phyloP scores from a whole-genome alignment of 1,284 basidiomycete species.

The Moesziomyces globuligerus region DNA sequence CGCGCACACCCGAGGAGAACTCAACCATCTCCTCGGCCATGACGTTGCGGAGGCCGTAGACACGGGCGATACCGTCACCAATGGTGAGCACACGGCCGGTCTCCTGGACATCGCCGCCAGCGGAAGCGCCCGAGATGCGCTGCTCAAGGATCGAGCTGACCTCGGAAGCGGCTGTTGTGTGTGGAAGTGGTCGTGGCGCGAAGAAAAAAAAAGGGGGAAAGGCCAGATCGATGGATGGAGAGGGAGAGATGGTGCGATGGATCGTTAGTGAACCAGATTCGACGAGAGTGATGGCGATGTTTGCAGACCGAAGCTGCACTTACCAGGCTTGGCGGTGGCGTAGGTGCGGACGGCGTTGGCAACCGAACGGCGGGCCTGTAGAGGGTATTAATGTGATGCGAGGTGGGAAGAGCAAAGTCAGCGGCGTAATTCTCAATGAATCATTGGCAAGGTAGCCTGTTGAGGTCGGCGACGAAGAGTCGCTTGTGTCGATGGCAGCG shows the following conservation, averaged over 20 bases:
- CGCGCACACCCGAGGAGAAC: constrained; percentile 92
- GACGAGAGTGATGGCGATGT: no score
- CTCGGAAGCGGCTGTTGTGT: constrained; percentile 86
- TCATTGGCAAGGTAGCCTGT: no score
- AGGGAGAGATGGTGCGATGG: neutral
- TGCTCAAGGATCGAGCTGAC: constrained; percentile 98
- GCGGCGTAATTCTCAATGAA: no score
- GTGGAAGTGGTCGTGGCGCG: constrained; percentile 81
- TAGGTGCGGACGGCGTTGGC: constrained; percentile 73
- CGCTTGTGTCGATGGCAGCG: no score
- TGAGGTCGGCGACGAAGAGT: no score
- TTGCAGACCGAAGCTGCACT: constrained; percentile 60
- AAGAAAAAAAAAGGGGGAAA: constrained; percentile 5
- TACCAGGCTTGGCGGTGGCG: constrained; percentile 97
- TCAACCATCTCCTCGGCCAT: constrained; percentile 99
- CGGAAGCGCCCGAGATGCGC: constrained; percentile 90
- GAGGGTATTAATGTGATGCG: no score
- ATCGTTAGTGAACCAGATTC: neutral
- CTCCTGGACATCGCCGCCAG: constrained; percentile 95
- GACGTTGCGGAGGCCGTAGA: constrained; percentile 85
- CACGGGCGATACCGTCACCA: constrained; percentile 99
- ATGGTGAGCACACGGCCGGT: constrained; percentile 98
- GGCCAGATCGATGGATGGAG: neutral
- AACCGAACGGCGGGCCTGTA: constrained; percentile 72
- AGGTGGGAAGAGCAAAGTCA: neutral